Conservation (phyloP, 305 asterid genomes). For the Solanum chacoense region DNA sequence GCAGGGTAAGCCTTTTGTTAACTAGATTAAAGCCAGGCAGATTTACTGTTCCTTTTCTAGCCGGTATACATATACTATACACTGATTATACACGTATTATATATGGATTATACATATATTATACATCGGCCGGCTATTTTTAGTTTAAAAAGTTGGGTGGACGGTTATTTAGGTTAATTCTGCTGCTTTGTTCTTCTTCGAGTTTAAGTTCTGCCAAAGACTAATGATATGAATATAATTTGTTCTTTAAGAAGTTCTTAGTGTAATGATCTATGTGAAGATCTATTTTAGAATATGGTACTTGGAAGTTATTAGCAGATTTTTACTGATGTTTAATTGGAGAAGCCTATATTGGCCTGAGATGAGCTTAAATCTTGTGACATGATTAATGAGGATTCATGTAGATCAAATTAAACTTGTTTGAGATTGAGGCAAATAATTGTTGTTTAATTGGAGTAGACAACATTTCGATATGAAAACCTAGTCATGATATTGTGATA, state of each 20-base stretch:
- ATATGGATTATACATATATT: neutral
- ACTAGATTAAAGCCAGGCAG: neutral
- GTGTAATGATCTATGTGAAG: neutral
- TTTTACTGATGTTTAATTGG: neutral
- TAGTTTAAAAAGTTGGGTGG: neutral
- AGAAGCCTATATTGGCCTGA: neutral
- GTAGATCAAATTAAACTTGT: neutral
- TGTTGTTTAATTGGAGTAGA: neutral
- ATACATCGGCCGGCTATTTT: neutral
- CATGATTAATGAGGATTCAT: neutral
- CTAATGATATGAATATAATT: neutral
- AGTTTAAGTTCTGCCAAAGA: neutral
- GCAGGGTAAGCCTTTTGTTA: constrained; percentile 47
- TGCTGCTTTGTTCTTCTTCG: neutral
- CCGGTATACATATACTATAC: neutral
- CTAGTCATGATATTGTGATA: neutral
- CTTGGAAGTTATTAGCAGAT: neutral
- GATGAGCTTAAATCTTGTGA: neutral
- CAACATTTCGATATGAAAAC: neutral
- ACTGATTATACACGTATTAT: neutral
- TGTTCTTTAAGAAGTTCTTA: neutral
- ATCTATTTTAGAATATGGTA: neutral
- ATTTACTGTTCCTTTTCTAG: neutral
- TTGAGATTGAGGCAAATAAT: neutral
- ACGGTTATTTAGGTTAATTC: neutral